Base-by-base conservation (phyloP, 225 moss, liverwort and hornwort genomes). In the Neckera pumila region DNA sequence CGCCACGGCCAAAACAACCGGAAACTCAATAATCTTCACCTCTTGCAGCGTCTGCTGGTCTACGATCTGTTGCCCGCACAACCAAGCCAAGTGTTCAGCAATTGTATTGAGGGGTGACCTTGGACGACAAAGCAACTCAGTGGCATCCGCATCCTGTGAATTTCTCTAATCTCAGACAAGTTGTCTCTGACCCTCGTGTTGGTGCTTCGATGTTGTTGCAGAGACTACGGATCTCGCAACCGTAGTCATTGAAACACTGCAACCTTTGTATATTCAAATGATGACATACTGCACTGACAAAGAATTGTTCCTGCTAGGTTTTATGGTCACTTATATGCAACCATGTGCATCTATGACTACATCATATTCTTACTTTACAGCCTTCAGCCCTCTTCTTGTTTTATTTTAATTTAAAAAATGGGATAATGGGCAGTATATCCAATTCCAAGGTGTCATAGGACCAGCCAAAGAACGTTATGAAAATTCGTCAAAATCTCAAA, bases 1-100 rank as follows among this genome's bases (percentile, higher is more conserved):
- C 19, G 97, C 98, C 78, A 99, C 96, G 49, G 94, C 96, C 60
- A 96, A 91, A 56, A 96, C 91, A 79, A 94, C 93, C 63, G 97
- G 95, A 47, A 76, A 81, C 38, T 93, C 82, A 33, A 97, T 90
- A 17, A 66, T 87, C 8, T 74, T 88, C 82, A 94, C 93, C 75
- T 93, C 92, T 89, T 89, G 90, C 77, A 99, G 82, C 14, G 93
- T 95, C 63, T 93, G 86, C 90, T 96, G 95, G 79, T 97, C 96
- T 86, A 96, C 95, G 60, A 95, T 90, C 98, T 98, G 94, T 89
- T 86, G 63, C 62, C 21, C 59, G 83, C 81, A 76, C 70, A 89
- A 77, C 21, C 83, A 82, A 86, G 63, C 15, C 33, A 85, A 45
- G 84, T 11, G 74, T 42, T 91, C 36, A 89, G 42, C 36, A 82